A percentile compares a stretch with the other conserved stretches of the same genome.
Evolutionary conservation across 139 green algal genomes (phyloP).

Genomic region (Haematococcus lacustris): DNA sequence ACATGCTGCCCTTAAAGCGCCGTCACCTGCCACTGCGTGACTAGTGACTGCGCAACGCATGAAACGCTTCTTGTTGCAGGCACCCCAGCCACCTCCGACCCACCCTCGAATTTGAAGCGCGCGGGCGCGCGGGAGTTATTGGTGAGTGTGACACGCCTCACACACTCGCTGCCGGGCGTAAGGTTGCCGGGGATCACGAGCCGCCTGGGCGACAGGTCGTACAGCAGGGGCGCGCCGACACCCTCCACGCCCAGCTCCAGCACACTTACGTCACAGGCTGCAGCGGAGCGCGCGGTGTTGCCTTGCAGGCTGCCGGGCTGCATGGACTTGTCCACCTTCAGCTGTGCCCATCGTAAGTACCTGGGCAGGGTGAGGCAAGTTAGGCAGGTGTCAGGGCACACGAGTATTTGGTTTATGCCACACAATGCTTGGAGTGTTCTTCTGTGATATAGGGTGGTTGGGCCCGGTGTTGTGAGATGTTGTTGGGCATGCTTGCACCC

Average conservation of each 20-base stretch:
- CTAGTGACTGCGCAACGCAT: too few species aligned
- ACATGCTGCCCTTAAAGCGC: background rate
- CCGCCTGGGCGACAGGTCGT: slow-evolving; percentile 13
- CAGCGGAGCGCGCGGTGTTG: background rate
- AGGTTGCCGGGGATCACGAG: slow-evolving; percentile 22
- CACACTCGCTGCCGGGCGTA: slow-evolving; percentile 6
- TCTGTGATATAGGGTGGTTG: too few species aligned
- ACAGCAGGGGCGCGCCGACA: slow-evolving; percentile 14
- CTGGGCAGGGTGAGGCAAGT: too few species aligned
- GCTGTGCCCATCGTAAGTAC: slow-evolving; percentile 26
- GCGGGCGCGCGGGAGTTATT: slow-evolving; percentile 25
- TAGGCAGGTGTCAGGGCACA: too few species aligned
- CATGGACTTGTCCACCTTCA: slow-evolving; percentile 26
- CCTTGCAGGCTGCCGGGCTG: slow-evolving; percentile 1
- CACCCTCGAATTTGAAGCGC: slow-evolving; percentile 8
- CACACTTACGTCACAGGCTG: slow-evolving; percentile 21
- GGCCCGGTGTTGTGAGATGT: too few species aligned
- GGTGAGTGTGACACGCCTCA: slow-evolving; percentile 9
- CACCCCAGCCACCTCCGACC: background rate
- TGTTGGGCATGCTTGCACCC: too few species aligned
- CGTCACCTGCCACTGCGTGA: background rate
- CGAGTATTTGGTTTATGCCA: too few species aligned
- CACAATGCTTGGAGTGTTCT: too few species aligned
- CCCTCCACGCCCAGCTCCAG: slow-evolving; percentile 43
- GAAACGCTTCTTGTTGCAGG: too few species aligned